phyloP scores from a whole-genome alignment of 345 rosid species.

The Eucalyptus sideroxylon region DNA sequence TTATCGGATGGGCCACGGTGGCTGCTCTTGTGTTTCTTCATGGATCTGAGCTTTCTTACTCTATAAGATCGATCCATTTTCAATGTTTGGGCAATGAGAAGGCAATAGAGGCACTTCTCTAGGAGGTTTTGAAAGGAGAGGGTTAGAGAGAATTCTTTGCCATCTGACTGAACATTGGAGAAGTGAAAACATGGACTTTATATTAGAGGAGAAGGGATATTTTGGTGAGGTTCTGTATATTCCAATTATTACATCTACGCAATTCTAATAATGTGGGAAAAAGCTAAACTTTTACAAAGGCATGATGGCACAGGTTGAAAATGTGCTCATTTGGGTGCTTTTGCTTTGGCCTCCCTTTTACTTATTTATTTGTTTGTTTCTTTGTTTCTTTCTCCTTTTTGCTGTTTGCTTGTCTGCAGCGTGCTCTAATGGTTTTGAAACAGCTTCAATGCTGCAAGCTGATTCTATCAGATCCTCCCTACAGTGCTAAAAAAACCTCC shows the following conservation, averaged over 20 bases:
- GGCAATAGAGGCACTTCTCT: not conserved
- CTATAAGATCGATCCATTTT: not conserved
- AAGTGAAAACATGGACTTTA: not conserved
- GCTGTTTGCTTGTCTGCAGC: not conserved
- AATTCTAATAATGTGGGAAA: not conserved
- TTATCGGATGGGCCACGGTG: not conserved
- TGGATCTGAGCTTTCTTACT: not conserved
- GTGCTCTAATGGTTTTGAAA: not conserved
- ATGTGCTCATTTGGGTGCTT: not conserved
- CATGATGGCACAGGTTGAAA: slow-evolving; percentile 1
- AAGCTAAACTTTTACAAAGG: not conserved
- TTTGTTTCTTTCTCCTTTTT: rapidly evolving
- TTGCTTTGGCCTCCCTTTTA: not conserved
- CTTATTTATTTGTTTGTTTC: not conserved
- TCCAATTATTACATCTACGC: not conserved
- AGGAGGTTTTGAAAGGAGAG: not conserved
- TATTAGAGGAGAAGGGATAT: slow-evolving; percentile 1
- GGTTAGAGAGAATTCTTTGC: not conserved
- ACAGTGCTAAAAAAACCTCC: not conserved
- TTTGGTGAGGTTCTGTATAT: not conserved
- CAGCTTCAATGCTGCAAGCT: not conserved
- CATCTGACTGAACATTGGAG: not conserved
- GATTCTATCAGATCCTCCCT: not conserved
- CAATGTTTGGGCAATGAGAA: not conserved
- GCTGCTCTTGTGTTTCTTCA: slow-evolving; percentile 8